These are phyloP conservation scores for Sphagnum contortum DNA, from an alignment of 225 moss, liverwort and hornwort species.

Conservation along the genomic window DNA sequence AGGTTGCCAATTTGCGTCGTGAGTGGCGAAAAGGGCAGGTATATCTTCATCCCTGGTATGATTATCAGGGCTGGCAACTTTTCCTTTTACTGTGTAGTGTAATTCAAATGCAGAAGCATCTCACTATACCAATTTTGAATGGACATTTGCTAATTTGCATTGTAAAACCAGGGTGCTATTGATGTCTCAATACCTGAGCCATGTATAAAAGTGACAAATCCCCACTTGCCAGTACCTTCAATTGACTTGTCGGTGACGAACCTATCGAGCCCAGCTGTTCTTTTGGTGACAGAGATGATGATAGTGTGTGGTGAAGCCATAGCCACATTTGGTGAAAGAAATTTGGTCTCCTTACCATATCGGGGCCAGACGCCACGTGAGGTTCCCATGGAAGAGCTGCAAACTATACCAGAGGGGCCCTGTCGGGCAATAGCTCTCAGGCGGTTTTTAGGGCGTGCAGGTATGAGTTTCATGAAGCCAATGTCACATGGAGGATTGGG, in stretches of 20 bases:
- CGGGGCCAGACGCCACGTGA: slow-evolving; percentile 71
- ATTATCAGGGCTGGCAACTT: too few species aligned
- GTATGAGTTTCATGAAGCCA: slow-evolving; percentile 75
- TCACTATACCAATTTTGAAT: too few species aligned
- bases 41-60: not conserved
- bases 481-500: slow-evolving; percentile 79
- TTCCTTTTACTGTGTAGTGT: too few species aligned
- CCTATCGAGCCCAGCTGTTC: slow-evolving; percentile 60
- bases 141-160: too few species aligned
- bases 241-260: slow-evolving; percentile 58
- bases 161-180: slow-evolving; percentile 60
- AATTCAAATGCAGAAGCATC: too few species aligned
- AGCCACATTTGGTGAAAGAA: slow-evolving; percentile 66
- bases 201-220: slow-evolving; percentile 56
- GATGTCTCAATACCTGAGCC: slow-evolving; percentile 64
- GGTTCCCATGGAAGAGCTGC: slow-evolving; percentile 30
- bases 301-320: slow-evolving; percentile 90
- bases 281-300: slow-evolving; percentile 95
- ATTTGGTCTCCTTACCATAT: slow-evolving; percentile 73
- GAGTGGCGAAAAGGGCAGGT: slow-evolving; percentile 78
- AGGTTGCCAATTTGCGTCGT: slow-evolving; percentile 54
- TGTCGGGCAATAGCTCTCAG: slow-evolving; percentile 72
- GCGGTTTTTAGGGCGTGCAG: slow-evolving; percentile 69
- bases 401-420: slow-evolving; percentile 67
- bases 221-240: slow-evolving; percentile 52